These are phyloP conservation scores for Yarrowia deformans DNA, from an alignment of 805 yeast species.

Conservation along the genomic window DNA sequence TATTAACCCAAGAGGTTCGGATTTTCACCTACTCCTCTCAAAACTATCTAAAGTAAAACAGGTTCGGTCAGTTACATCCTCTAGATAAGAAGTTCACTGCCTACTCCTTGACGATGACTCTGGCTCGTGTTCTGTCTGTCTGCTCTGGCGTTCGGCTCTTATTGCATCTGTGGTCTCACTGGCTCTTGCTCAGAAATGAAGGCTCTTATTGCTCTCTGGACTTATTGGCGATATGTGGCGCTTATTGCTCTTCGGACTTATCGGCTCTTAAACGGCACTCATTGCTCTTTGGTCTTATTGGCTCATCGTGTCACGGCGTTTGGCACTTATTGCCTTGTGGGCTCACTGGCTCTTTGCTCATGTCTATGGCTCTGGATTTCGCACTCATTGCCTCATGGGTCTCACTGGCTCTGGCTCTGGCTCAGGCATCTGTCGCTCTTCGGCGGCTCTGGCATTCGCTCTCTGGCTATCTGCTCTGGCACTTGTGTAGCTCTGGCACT, in stretches of 20 bases:
- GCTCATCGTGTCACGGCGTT: not conserved
- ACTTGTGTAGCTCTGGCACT: not conserved
- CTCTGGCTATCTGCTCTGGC: not conserved
- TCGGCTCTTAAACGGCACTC: not conserved
- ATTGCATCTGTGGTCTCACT: not conserved
- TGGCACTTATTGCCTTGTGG: not conserved
- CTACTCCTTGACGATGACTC: not conserved
- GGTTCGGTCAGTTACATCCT: conserved; percentile 15
- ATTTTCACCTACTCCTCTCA: conserved; percentile 12
- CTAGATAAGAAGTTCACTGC: conserved; percentile 7
- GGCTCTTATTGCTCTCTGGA: not conserved
- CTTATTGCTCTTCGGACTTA: too few relatives aligned
- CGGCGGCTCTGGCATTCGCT: not conserved
- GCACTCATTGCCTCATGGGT: not conserved
- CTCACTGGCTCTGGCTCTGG: not conserved
- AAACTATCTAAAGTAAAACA: not conserved
- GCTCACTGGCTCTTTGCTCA: not conserved
- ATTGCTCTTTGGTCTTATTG: not conserved
- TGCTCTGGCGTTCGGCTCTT: not conserved
- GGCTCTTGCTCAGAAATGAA: not conserved
- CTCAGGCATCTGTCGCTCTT: not conserved
- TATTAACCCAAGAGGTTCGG: conserved; percentile 18
- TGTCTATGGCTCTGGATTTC: not conserved
- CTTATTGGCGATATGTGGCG: not conserved
- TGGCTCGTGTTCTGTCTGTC: not conserved